These are phyloP conservation scores for Cyclotella baltica DNA, from an alignment of 108 stramenopile genomes.

Conservation along the genomic window DNA sequence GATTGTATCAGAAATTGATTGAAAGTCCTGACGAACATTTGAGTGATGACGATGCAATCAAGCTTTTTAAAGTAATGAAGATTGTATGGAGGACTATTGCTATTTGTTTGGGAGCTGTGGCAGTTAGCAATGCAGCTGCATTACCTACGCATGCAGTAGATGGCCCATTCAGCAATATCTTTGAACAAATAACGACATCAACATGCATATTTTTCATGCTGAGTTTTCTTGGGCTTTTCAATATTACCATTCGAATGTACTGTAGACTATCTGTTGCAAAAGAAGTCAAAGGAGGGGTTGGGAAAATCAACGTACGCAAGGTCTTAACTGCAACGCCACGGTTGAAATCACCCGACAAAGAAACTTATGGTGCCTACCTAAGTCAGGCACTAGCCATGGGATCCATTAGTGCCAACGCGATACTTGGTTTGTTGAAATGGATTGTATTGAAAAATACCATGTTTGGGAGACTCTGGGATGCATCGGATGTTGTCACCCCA, in stretches of 20 bases:
- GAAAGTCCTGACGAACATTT: not conserved
- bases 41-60: not conserved
- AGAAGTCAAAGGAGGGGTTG: not conserved
- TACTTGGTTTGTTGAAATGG: slow-evolving; percentile 11
- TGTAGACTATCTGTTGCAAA: not conserved
- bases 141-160: not conserved
- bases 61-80: not conserved
- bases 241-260: not conserved
- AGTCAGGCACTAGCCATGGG: slow-evolving; percentile 12
- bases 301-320: not conserved
- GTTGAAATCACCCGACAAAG: not conserved
- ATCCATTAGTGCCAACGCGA: not conserved
- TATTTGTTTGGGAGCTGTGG: not conserved
- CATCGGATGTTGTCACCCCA: slow-evolving; percentile 3
- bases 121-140: not conserved
- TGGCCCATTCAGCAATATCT: not conserved
- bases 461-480: not conserved
- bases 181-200: not conserved
- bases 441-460: not conserved
- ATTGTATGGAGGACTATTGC: not conserved
- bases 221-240: not conserved
- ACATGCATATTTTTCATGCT: not conserved
- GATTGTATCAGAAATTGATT: not conserved
- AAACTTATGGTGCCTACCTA: slow-evolving; percentile 1
- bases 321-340: not conserved